Base-by-base conservation (phyloP, 306 rosid genomes). In the Malus asiatica region DNA sequence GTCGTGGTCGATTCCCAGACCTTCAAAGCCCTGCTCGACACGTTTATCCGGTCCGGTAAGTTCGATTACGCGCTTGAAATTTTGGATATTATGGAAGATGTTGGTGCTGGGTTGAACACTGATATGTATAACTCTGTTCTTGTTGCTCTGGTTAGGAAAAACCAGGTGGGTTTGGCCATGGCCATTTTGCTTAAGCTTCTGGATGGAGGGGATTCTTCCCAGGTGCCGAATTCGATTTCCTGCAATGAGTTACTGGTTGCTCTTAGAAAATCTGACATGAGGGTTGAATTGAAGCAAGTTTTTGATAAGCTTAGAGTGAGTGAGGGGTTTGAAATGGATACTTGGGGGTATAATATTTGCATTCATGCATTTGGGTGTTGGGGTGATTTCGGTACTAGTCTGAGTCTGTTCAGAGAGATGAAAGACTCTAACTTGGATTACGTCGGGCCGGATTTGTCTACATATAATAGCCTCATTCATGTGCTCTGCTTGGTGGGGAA, bases 311-410 rank as follows among this genome's bases (percentile, higher is more conserved):
- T 94, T 35, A 78, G 92, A 76, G 85, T 30, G 42, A 90, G 79
- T 66, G 45, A 59, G 29, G 77, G 79, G 3, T 92, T 86, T 76
- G 53, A 55, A 66, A 78, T 92, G 68, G 96, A 90, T 72, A 77
- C 73, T 1, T 81, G 90, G 84, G 90, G 93, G 2, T 90, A 90
- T 77, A 94, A 94, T 72, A 80, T 88, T 12, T 87, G 93, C 38
- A 89, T 94, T 72, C 84, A 94, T 75, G 95, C 95, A 0, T 92
- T 94, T 82, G 97, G 96, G 25, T 87, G 87, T 82, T 94, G 96
- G 97, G 93, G 97, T 27, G 91, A 94, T 77, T 65, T 92, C 82
- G 85, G 71, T 72, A 79, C 90, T 79, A 84, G 88, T 40, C 68
- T 94, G 19, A 76, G 66, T 20, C 88, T 92, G 19, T 90, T 81